Evolutionary conservation across 495 filamentous ascomycete genomes (phyloP).

Genomic region (Bacidia rubella): DNA sequence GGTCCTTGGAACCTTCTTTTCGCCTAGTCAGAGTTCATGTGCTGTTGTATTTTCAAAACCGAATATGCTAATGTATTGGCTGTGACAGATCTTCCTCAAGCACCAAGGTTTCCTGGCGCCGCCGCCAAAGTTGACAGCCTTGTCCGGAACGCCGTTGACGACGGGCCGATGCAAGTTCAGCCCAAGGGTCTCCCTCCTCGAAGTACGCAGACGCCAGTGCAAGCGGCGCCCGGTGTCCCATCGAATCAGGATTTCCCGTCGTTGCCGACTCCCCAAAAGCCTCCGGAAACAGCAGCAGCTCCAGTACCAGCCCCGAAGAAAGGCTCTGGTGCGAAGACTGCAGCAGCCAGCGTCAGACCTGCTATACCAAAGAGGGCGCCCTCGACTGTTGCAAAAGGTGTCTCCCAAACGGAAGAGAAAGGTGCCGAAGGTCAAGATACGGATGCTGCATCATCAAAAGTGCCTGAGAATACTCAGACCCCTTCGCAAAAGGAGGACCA

Average conservation of each 20-base stretch:
- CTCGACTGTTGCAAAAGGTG: conserved; percentile 17
- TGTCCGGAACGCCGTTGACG: conserved; percentile 6
- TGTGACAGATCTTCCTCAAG: not conserved
- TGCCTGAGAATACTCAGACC: not conserved
- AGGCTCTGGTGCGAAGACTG: not conserved
- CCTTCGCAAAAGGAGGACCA: not conserved
- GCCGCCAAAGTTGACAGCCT: conserved; percentile 2
- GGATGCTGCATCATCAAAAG: not conserved
- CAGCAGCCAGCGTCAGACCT: not conserved
- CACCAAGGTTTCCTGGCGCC: conserved; percentile 9
- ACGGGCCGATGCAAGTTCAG: not conserved
- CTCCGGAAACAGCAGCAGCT: conserved; percentile 1
- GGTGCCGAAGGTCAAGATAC: conserved; percentile 1
- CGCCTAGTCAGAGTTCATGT: not conserved
- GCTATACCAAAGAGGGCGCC: conserved; percentile 7
- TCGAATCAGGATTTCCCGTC: conserved; percentile 39
- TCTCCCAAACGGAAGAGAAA: conserved; percentile 8
- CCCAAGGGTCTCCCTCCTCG: conserved; percentile 1
- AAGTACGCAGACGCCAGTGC: conserved; percentile 7
- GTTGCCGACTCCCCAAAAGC: conserved; percentile 26
- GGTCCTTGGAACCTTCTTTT: too few relatives aligned
- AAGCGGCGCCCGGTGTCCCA: conserved; percentile 14
- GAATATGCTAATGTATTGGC: not conserved
- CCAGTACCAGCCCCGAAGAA: conserved; percentile 3
- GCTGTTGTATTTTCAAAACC: not conserved